Evolutionary conservation across 139 green algal genomes (phyloP), one percentile per base, ranked within the genome.

Genomic region (Marvania coccoides): DNA sequence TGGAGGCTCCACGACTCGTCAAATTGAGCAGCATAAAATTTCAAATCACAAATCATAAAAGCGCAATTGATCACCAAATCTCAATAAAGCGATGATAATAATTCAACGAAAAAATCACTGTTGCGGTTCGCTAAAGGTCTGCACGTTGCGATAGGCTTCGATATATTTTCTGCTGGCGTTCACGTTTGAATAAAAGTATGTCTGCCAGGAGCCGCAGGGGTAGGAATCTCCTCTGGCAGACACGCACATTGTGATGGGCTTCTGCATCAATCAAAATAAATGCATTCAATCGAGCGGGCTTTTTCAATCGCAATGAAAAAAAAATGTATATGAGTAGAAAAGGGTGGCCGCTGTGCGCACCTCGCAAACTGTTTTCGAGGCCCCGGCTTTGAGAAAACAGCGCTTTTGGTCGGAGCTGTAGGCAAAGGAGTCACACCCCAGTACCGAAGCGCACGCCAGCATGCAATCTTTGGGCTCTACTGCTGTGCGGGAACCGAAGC

Each of bases 181-280:
- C 19, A 19, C 33, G 26, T n/a, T 56, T 14, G 19, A 19, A 14
- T 67, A 51, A 47, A 67, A 83, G 62, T 82, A 85, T 3, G 78
- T 85, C 55, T 85, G 63, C 77, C 72, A 85, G 15, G 39, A 28
- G 23, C 78, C 77, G 46, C 75, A 85, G 5, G 36, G 63, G 67
- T 80, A 85, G 6, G 35, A 23, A 29, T 68, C 19, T 13, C 72
- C 71, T 3, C 64, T 58, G 13, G 53, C 51, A 10, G 38, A 55
- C 13, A 72, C 53, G 47, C 73, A 80, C 33, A 58, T 19, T 19
- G 35, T 63, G 14, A 15, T 13, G 5, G 9, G 13, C 15, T 14
- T 65, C 23, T 62, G 61, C 30, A 69, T 63, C 55, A 59, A n/a
- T n/a, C n/a, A n/a, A n/a, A n/a, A n/a, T n/a, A n/a, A n/a, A n/a